Conservation (phyloP, 495 filamentous ascomycete genomes). For the Halenospora varia region DNA sequence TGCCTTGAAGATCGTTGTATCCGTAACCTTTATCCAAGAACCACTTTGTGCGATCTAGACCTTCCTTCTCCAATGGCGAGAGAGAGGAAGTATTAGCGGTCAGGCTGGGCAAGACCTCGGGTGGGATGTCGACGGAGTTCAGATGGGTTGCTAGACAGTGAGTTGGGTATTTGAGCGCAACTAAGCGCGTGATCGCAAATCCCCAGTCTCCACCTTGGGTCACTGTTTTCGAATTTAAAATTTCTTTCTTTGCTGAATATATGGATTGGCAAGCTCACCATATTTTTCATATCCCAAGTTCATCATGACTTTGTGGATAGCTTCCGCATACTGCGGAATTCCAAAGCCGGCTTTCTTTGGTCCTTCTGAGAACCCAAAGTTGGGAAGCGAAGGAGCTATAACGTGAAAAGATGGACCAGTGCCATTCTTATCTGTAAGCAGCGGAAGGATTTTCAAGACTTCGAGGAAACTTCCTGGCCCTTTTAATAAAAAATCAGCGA, state of each 20-base stretch:
- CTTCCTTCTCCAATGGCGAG: constrained; percentile 36
- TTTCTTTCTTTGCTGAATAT: neutral
- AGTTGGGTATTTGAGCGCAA: constrained; percentile 51
- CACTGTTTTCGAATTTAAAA: constrained; percentile 29
- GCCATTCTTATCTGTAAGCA: constrained; percentile 39
- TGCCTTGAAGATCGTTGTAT: constrained; percentile 50
- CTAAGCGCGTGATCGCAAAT: constrained; percentile 52
- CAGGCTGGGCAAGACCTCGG: constrained; percentile 33
- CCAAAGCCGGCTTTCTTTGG: constrained; percentile 53
- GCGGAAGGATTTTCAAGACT: constrained; percentile 57
- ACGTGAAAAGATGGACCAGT: constrained; percentile 55
- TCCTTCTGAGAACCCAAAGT: constrained; percentile 61
- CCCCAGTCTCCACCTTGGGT: constrained; percentile 73
- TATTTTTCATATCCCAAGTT: constrained; percentile 62
- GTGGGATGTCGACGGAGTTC: constrained; percentile 16
- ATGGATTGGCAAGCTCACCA: constrained; percentile 27
- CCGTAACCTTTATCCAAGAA: constrained; percentile 49
- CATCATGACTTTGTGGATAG: constrained; percentile 59
- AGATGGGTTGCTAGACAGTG: constrained; percentile 54
- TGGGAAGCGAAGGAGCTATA: constrained; percentile 61
- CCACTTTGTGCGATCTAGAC: constrained; percentile 44
- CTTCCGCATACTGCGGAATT: constrained; percentile 55
- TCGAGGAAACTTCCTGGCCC: constrained; percentile 68
- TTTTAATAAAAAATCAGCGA: neutral
- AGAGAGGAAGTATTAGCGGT: constrained; percentile 32